These are phyloP conservation scores for Arachnopeziza araneosa DNA, from an alignment of 2,329 filamentous ascomycete species.

Conservation along the genomic window DNA sequence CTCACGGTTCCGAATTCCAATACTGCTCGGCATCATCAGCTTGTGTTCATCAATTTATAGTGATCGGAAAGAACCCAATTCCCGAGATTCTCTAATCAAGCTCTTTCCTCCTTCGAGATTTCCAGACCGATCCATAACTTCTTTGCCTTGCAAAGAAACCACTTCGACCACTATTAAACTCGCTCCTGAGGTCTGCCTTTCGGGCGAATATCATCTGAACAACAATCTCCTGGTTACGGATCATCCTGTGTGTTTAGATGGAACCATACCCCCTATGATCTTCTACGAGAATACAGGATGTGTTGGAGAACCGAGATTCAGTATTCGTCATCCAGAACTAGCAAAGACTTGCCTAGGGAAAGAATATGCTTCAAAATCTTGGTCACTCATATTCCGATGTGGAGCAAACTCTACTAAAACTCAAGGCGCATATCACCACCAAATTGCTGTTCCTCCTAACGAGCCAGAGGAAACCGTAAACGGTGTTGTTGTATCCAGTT, in stretches of 20 bases:
- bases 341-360: conserved; percentile 4
- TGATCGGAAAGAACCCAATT: background rate
- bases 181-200: conserved; percentile 8
- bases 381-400: conserved; percentile 15
- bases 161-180: conserved; percentile 5
- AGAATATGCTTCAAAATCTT: conserved; percentile 3
- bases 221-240: conserved; percentile 11
- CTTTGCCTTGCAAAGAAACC: conserved; percentile 4
- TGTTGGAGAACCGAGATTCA: conserved; percentile 1
- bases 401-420: background rate
- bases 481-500: background rate
- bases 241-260: conserved; percentile 8
- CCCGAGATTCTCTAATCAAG: conserved; percentile 9
- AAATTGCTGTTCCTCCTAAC: conserved; percentile 5
- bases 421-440: conserved; percentile 6
- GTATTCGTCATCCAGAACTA: background rate
- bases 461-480: background rate
- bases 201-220: conserved; percentile 11
- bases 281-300: conserved; percentile 6
- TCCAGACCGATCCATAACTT: background rate
- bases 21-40: background rate
- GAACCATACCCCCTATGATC: conserved; percentile 6
- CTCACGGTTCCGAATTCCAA: background rate
- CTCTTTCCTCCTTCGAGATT: conserved; percentile 1
- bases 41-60: background rate